Percentiles rank a stretch among this genome's conserved stretches.
These are phyloP conservation scores for Viridothelium virens DNA, from an alignment of 495 filamentous ascomycete species.

Conservation along the genomic window DNA sequence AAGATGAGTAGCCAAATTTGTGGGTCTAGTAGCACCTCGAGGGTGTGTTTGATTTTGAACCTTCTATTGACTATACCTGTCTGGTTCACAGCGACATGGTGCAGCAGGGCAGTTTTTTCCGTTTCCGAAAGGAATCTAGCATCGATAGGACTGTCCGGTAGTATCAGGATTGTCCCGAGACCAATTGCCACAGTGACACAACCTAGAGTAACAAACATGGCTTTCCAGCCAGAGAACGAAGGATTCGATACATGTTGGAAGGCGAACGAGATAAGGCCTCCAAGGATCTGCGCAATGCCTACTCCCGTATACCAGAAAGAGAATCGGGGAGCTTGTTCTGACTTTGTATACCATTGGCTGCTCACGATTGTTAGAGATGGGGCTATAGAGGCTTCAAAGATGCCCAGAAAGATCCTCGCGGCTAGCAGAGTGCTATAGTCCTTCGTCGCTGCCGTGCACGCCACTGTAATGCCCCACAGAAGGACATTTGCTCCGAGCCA, in stretches of 20 bases:
- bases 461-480: conserved; percentile 46
- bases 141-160: conserved; percentile 40
- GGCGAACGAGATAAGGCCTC: conserved; percentile 52
- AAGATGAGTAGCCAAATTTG: conserved; percentile 17
- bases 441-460: conserved; percentile 47
- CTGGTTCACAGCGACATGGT: conserved; percentile 24
- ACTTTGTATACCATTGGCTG: conserved; percentile 55
- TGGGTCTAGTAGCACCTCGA: conserved; percentile 14
- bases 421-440: conserved; percentile 42
- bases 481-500: conserved; percentile 26
- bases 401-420: conserved; percentile 52
- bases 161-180: conserved; percentile 32
- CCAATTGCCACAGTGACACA: conserved; percentile 48
- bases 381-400: conserved; percentile 57
- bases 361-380: conserved; percentile 51
- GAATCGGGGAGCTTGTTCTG: conserved; percentile 55
- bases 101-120: conserved; percentile 27
- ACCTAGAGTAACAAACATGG: conserved; percentile 58
- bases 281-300: conserved; percentile 56
- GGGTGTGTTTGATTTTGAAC: conserved; percentile 9
- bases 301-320: conserved; percentile 60
- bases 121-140: conserved; percentile 37
- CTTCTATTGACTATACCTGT: conserved; percentile 15
- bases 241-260: conserved; percentile 48
- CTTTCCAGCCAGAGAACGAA: conserved; percentile 49